Base-by-base conservation (phyloP, 2,329 filamentous ascomycete species). In the Penicillium thymicola region DNA sequence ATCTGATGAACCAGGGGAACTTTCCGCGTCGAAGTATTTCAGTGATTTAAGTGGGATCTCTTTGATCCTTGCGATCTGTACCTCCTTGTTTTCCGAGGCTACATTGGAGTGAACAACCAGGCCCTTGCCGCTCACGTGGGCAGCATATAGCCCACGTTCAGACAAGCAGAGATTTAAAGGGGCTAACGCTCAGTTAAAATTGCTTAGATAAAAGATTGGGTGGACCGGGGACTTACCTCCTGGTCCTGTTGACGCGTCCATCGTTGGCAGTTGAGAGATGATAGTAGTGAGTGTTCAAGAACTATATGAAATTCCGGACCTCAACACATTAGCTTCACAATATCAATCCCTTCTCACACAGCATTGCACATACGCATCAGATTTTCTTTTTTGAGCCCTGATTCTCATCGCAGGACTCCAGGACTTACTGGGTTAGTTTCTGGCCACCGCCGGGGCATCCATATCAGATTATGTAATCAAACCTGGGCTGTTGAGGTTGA, bases 101-200 rank as follows among this genome's bases (percentile, higher is more conserved):
- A 65, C 62, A 37, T 69, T 64, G 8, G 69, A 67, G 47, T 74
- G 70, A 10, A 75, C 51, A 11, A 70, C 52, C 11, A 75, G 54
- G n/a, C 72, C 69, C 54, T 71, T 75, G 2, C 62, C 67, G 51
- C 61, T 67, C 25, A 68, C 34, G 11, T 71, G 69, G n/a, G 63
- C 61, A 28, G 62, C 68, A 58, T 65, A 69, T 14, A 64, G 54
- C 1, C 70, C 70, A 57, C 70, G 65, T 27, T 71, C 68, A n/a
- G 69, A 71, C 9, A 75, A 34, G 14, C 59, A 58, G 2, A 71
- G 55, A 7, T 65, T 53, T 37, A 65, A 41, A 8, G 60, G 45
- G 21, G 37, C 64, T 65, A 32, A 2, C 30, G 53, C 2, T 41
- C 43, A 60, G 36, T 52, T 27, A 54, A 23, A 21, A 6, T 38